A percentile compares a stretch with the other conserved stretches of the same genome.
These are phyloP conservation scores for Schizochytrium sp. DNA, from an alignment of 108 stramenopile species.

Conservation along the genomic window DNA sequence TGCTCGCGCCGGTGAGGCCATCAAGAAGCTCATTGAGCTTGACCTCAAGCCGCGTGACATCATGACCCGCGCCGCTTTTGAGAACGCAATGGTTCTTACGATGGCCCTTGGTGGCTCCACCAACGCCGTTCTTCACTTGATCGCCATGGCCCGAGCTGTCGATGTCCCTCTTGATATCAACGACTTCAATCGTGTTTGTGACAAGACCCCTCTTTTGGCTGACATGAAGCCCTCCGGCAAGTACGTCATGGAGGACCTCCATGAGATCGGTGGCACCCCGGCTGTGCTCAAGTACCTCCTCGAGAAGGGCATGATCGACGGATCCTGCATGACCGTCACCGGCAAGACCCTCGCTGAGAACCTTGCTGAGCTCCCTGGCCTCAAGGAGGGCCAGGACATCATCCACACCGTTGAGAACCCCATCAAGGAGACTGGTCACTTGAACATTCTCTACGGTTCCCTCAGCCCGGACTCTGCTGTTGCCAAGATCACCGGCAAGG, in stretches of 20 bases:
- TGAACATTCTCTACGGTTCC: conserved; percentile 98
- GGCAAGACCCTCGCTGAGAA: conserved; percentile 96
- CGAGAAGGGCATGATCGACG: conserved; percentile 94
- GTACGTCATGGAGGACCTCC: conserved; percentile 98
- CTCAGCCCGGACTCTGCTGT: conserved; percentile 94
- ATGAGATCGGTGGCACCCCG: conserved; percentile 96
- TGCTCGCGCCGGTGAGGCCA: conserved; percentile 82
- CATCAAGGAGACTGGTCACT: conserved; percentile 92
- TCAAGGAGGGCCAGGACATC: conserved; percentile 93
- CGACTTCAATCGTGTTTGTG: conserved; percentile 94
- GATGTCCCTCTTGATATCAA: conserved; percentile 87
- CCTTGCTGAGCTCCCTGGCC: conserved; percentile 88
- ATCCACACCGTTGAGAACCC: conserved; percentile 90
- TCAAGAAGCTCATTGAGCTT: conserved; percentile 86
- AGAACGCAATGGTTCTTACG: conserved; percentile 97
- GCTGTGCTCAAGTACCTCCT: conserved; percentile 97
- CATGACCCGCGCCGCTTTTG: conserved; percentile 97
- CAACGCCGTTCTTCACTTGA: conserved; percentile 97
- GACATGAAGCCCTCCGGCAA: conserved; percentile 97
- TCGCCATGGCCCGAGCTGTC: conserved; percentile 97
- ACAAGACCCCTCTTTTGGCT: conserved; percentile 89
- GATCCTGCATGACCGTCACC: conserved; percentile 96
- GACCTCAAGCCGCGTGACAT: conserved; percentile 98
- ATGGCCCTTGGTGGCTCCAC: conserved; percentile 98
- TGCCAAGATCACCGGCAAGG: conserved; percentile 99